A percentile compares a stretch with the other conserved stretches of the same genome.
Conservation (phyloP, 345 rosid species). For the Punica granatum region DNA sequence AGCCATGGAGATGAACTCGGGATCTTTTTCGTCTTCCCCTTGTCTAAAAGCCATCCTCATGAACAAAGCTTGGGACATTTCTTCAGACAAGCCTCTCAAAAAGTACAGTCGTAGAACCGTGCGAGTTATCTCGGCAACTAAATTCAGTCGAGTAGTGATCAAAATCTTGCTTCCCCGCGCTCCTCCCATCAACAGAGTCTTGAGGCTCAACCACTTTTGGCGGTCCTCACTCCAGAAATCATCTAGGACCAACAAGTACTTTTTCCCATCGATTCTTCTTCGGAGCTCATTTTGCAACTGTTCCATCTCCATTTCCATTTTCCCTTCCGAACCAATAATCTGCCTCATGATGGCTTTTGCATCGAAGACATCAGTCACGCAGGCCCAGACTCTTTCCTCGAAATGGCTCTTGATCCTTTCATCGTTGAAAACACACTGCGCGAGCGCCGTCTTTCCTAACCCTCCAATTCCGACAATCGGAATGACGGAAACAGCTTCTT, state of each 20-base stretch:
- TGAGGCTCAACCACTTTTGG: constrained; percentile 6
- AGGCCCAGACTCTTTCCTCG: constrained; percentile 5
- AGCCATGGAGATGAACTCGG: neutral
- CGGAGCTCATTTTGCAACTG: constrained; percentile 1
- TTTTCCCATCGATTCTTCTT: neutral
- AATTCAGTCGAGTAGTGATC: constrained; percentile 5
- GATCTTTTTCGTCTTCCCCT: neutral
- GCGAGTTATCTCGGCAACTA: constrained; percentile 2
- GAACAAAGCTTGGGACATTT: neutral
- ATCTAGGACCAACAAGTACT: constrained; percentile 13
- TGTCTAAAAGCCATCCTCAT: neutral
- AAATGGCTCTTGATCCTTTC: neutral
- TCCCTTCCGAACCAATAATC: neutral
- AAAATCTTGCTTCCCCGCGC: constrained; percentile 16
- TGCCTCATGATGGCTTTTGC: neutral
- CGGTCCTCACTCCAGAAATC: constrained; percentile 17
- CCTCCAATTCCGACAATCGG: constrained; percentile 5
- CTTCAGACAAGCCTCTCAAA: neutral
- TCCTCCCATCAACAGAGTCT: neutral
- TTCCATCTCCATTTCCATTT: neutral
- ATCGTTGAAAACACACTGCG: constrained; percentile 6
- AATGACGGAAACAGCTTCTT: constrained; percentile 1
- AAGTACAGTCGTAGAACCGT: neutral
- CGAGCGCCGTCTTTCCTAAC: constrained; percentile 2
- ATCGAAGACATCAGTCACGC: constrained; percentile 4